Base-by-base conservation (phyloP, 2,329 filamentous ascomycete genomes). In the Hypoxylon sp. region DNA sequence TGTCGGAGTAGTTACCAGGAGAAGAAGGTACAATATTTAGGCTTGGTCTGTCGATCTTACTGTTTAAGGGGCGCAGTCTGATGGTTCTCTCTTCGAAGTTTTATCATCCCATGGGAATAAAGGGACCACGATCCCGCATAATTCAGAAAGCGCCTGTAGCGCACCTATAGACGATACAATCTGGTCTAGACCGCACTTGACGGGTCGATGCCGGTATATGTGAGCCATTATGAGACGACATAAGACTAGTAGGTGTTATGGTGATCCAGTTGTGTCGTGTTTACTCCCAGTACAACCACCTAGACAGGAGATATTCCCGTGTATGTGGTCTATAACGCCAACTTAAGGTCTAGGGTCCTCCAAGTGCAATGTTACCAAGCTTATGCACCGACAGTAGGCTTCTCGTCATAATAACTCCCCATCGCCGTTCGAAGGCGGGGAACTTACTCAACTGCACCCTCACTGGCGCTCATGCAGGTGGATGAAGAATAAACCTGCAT, bases 311-410 rank as follows among this genome's bases (percentile, higher is more conserved):
- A 58, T 49, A 48, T 60, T 51, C 28, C 45, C 59, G 11, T 30
- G 45, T 61, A 21, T 56, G 36, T 58, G 25, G 43, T 50, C 41
- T 67, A 63, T 51, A 58, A 46, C 13, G n/a, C 43, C 21, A 38
- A 55, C 38, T 61, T 64, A 63, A 67, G 56, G 48, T 30, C 50
- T 36, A 25, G 59, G 66, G 41, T 50, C 17, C 30, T 48, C 28
- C 59, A 30, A 43, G n/a, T 32, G 49, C 25, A 57, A 52, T 49
- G 43, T 55, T 57, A 58, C 53, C 45, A 48, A 36, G 41, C 53
- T 45, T 32, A 38, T 32, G 23, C 41, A 21, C 50, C 36, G 53
- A 49, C 49, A 23, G 25, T 45, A 53, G 30, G 46, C 30, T 43
- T 14, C 51, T 52, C 53, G 43, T 56, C 60, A 61, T 46, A 48